Base-by-base conservation (phyloP, 2,329 filamentous ascomycete genomes). In the Pyricularia grisea region DNA sequence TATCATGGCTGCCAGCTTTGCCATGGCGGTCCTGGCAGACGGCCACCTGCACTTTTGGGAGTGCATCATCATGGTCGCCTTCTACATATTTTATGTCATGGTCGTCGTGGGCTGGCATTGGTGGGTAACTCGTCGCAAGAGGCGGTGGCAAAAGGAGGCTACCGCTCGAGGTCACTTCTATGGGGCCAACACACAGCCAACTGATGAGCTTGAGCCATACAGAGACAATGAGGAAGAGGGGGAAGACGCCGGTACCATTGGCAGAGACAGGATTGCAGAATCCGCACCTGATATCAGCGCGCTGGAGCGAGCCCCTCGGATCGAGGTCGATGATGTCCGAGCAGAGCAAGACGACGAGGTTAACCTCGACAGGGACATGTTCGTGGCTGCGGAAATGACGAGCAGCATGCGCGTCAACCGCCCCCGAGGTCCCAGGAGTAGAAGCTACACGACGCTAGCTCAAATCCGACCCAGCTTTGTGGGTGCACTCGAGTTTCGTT, bases 81-180 rank as follows among this genome's bases (percentile, higher is more conserved):
- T 96, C 76, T 99, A 99, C 77, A 73, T 90, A 64, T 91, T 97
- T 74, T 99, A 99, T 76, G 95, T 99, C 65, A 76, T 88, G 14
- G 89, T 93, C 70, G 95, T 99, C 12, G 92, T 98, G 20, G 84
- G 84, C 6, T 98, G 94, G 93, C 95, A 99, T 79, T 97, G 94
- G 91, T 91, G 90, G 80, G 82, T 90, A 20, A 88, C 87, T 55
- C 84, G 88, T 72, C 84, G 87, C 72, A 89, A 78, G 69, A 83
- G 83, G 61, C 83, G 83, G 70, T 85, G 87, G 69, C 85, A 89
- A 67, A 86, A 89, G 73, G 90, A 93, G 74, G 86, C 88, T 27
- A 87, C 90, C 66, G 90, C 92, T 68, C 86, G 93, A 70, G 88
- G 90, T 20, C 90, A 96, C 70, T 92, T 90, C 71, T 84, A 93